Conservation (phyloP, 176 grass and related monocot species). For the Oryza meridionalis region DNA sequence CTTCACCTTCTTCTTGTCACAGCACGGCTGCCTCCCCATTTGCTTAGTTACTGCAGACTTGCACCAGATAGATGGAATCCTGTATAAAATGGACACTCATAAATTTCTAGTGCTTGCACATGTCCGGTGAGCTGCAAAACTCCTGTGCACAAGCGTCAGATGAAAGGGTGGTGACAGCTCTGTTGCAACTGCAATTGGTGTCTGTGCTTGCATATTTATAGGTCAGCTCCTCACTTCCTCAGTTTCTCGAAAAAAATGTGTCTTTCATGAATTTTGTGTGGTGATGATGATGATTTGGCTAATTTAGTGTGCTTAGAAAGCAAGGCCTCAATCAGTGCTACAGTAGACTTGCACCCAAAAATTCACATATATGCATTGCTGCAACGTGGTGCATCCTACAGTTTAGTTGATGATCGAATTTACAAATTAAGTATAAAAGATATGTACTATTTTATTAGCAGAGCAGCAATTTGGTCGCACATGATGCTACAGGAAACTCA, state of each 20-base stretch:
- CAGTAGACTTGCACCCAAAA: not conserved
- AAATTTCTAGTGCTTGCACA: conserved; percentile 33
- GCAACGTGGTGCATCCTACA: not conserved
- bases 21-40: conserved; percentile 83
- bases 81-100: conserved; percentile 29
- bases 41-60: conserved; percentile 22
- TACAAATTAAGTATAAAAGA: not conserved
- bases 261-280: conserved; percentile 34
- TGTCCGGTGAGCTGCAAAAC: conserved; percentile 39
- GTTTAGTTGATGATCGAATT: not conserved
- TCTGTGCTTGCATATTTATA: conserved; percentile 27
- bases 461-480: not conserved
- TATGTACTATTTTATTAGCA: not conserved
- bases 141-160: conserved; percentile 36
- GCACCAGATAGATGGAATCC: conserved; percentile 8
- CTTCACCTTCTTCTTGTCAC: conserved; percentile 72
- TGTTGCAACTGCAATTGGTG: conserved; percentile 37
- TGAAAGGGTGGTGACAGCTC: conserved; percentile 47
- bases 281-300: conserved; percentile 22
- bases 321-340: conserved; percentile 24
- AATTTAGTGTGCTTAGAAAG: conserved; percentile 44
- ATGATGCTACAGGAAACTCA: not conserved
- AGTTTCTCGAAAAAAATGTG: conserved; percentile 11
- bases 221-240: not conserved
- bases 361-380: not conserved